Conservation (phyloP, 2,329 filamentous ascomycete species). For the Coniochaeta sp. region DNA sequence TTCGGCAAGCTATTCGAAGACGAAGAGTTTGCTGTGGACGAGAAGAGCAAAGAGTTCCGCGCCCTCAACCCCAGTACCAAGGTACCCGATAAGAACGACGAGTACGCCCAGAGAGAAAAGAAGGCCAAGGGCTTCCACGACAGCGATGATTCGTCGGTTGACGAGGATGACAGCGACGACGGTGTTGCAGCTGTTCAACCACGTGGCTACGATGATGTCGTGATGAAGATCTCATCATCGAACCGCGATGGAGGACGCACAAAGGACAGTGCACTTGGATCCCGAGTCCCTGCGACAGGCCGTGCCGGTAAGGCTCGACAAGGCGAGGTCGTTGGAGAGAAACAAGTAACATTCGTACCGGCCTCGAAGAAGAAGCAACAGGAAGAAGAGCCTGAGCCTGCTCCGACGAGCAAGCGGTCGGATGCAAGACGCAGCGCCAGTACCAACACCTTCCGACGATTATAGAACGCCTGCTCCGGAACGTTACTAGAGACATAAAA, state of each 20-base stretch:
- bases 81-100: slow-evolving; percentile 11
- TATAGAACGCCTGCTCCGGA: slow-evolving; percentile 33
- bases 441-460: slow-evolving; percentile 64
- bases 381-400: slow-evolving; percentile 23
- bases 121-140: slow-evolving; percentile 1
- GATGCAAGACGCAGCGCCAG: slow-evolving; percentile 62
- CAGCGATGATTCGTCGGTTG: not conserved
- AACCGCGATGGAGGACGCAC: slow-evolving; percentile 44
- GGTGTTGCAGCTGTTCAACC: slow-evolving; percentile 23
- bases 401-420: slow-evolving; percentile 24
- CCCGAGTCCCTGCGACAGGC: slow-evolving; percentile 42
- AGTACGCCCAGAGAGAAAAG: slow-evolving; percentile 2
- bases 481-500: slow-evolving; percentile 9
- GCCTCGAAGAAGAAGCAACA: slow-evolving; percentile 42
- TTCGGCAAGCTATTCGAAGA: slow-evolving; percentile 89
- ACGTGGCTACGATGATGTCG: slow-evolving; percentile 28
- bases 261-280: slow-evolving; percentile 50
- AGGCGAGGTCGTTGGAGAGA: slow-evolving; percentile 51
- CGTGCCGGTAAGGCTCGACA: slow-evolving; percentile 35
- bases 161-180: slow-evolving; percentile 23
- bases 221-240: slow-evolving; percentile 64
- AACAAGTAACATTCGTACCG: slow-evolving; percentile 68
- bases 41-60: slow-evolving; percentile 79
- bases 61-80: slow-evolving; percentile 82
- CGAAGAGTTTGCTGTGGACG: slow-evolving; percentile 87